These are phyloP conservation scores for Lecanicillium sp. DNA, from an alignment of 2,329 filamentous ascomycete genomes.

Conservation along the genomic window DNA sequence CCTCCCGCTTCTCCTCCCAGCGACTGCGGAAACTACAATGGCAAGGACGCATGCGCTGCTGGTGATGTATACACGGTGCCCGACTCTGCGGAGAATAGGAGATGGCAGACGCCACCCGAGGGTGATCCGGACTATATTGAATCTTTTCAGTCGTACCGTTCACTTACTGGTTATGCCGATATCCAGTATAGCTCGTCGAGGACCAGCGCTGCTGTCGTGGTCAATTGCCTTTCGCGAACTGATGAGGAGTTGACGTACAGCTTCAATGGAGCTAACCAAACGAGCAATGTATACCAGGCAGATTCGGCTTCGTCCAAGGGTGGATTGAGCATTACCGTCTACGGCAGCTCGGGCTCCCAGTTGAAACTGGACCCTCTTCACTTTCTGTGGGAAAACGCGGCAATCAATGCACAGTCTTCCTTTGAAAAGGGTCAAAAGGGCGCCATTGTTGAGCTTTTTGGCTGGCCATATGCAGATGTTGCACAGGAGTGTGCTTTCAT, in stretches of 20 bases:
- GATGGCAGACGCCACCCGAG: slow-evolving; percentile 4
- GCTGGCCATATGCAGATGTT: slow-evolving; percentile 5
- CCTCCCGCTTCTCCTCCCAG: not conserved
- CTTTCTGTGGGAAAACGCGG: slow-evolving; percentile 4
- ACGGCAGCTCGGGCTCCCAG: not conserved
- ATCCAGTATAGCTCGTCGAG: slow-evolving; percentile 2
- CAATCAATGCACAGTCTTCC: not conserved
- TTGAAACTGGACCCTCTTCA: slow-evolving; percentile 3
- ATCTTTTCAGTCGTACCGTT: slow-evolving; percentile 4
- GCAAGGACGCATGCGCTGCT: slow-evolving; percentile 1
- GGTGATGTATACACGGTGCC: slow-evolving; percentile 1
- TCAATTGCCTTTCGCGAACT: slow-evolving; percentile 1
- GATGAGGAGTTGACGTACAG: not conserved
- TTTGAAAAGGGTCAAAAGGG: slow-evolving; percentile 1
- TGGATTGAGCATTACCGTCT: not conserved
- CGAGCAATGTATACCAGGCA: slow-evolving; percentile 3
- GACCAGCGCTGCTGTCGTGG: not conserved
- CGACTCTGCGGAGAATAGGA: slow-evolving; percentile 2
- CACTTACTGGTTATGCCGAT: slow-evolving; percentile 3
- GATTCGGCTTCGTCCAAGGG: not conserved
- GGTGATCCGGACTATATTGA: slow-evolving; percentile 1
- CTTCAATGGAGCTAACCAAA: slow-evolving; percentile 5
- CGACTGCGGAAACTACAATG: slow-evolving; percentile 5
- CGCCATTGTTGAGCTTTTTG: slow-evolving; percentile 4
- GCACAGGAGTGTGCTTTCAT: slow-evolving; percentile 3